Base-by-base conservation (phyloP, 1,284 basidiomycete genomes). In the Ceratobasidium sp. region DNA sequence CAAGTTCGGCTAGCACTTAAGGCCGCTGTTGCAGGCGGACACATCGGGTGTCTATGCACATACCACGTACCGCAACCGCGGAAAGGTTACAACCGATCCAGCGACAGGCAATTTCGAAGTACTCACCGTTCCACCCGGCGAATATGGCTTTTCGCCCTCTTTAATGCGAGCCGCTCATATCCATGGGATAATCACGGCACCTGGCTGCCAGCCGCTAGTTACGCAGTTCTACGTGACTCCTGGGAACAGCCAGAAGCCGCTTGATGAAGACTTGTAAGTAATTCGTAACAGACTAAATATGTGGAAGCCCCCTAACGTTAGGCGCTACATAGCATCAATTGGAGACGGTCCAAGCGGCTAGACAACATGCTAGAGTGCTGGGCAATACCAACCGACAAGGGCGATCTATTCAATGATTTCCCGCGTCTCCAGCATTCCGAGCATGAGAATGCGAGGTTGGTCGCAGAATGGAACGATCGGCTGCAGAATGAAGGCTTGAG, bases 181-280 rank as follows among this genome's bases (percentile, higher is more conserved):
- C 16, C 48, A 66, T 39, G 64, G 2, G 19, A 37, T 53, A 7
- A 66, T 66, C 31, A 66, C 29, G 9, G 64, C 64, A 3, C 46
- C 29, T 27, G 49, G 64, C 27, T 53, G 53, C 46, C 14, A 39
- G 31, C 9, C 29, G 2, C 48, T 66, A 13, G 29, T 53, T 7
- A 66, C 64, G 4, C 64, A 53, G 48, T 51, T 66, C n/a, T 66
- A 66, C 31, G 6, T 66, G 27, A 9, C 22, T 53, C 27, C 48
- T 5, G 1, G 46, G 16, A 66, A 66, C 27, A 46, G 39, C 13
- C 48, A 8, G 9, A 66, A 31, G 29, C 11, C 41, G 29, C 31
- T 66, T 6, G 3, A 53, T 4, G 27, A 29, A n/a, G 46, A 53
- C 29, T 53, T 49, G 64, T 53, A 16, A 66, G 64, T 53, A n/a